phyloP scores from a whole-genome alignment of 306 rosid species.

The Carpinus viminea region DNA sequence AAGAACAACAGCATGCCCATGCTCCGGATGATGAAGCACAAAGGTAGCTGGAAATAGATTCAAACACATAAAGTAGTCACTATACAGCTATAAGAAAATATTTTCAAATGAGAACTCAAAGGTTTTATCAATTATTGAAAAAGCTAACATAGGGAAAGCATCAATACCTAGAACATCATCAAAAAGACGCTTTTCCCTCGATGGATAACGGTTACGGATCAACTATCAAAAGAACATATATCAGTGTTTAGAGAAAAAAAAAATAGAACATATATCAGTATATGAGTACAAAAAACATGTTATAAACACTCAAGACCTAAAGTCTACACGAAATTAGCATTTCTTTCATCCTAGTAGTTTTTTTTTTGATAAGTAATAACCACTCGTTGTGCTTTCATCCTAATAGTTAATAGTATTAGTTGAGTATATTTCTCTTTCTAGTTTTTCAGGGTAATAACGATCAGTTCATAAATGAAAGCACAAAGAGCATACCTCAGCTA shows the following conservation, averaged over 20 bases:
- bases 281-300: slow-evolving; percentile 30
- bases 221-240: slow-evolving; percentile 56
- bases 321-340: slow-evolving; percentile 6
- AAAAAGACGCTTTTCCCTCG: slow-evolving; percentile 75
- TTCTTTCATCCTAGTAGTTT: slow-evolving; percentile 6
- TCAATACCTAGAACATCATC: slow-evolving; percentile 92
- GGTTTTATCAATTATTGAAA: slow-evolving; percentile 23
- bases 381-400: neutral
- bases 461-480: slow-evolving; percentile 5
- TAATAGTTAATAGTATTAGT: slow-evolving; percentile 13
- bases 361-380: too few relatives aligned
- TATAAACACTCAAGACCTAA: slow-evolving; percentile 1
- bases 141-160: slow-evolving; percentile 46
- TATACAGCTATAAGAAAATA: slow-evolving; percentile 23
- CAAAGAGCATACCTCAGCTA: slow-evolving; percentile 70
- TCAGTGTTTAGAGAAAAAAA: slow-evolving; percentile 5
- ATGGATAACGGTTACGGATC: slow-evolving; percentile 86
- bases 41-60: slow-evolving; percentile 71
- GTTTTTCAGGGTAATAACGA: neutral
- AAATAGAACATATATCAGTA: slow-evolving; percentile 25
- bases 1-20: slow-evolving; percentile 93
- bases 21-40: slow-evolving; percentile 98
- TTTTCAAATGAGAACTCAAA: slow-evolving; percentile 12
- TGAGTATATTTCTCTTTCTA: slow-evolving; percentile 17
- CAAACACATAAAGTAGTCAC: slow-evolving; percentile 38